Conservation (phyloP, 176 grass and related monocot genomes). For the Triticum urartu region DNA sequence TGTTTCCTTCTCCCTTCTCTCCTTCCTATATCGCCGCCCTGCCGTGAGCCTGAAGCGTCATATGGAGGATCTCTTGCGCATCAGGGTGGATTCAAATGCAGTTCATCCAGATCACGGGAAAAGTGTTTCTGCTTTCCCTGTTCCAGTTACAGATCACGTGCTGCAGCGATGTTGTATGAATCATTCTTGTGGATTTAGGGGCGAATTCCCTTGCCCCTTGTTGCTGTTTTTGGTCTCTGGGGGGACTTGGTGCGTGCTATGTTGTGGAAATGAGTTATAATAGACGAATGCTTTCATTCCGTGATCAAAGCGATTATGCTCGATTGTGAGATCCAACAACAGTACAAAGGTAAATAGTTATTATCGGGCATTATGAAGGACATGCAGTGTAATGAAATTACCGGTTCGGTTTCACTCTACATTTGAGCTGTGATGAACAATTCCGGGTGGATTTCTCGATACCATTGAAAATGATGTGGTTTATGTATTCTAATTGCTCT, state of each 20-base stretch:
- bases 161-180: not conserved
- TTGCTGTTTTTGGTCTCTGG: not conserved
- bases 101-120: not conserved
- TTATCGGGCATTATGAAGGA: not conserved
- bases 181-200: not conserved
- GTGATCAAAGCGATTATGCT: not conserved
- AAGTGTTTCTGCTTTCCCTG: not conserved
- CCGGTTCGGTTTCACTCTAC: not conserved
- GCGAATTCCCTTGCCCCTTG: not conserved
- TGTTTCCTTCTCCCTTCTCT: not conserved
- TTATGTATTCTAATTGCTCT: not conserved
- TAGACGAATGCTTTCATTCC: not conserved
- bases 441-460: not conserved
- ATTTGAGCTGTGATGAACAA: not conserved
- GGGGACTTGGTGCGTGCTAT: not conserved
- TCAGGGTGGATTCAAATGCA: not conserved
- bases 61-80: not conserved
- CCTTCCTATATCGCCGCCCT: not conserved
- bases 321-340: not conserved
- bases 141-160: not conserved
- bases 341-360: not conserved
- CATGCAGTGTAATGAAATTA: not conserved
- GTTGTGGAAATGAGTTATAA: not conserved
- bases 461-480: not conserved
- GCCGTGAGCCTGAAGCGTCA: not conserved